Conservation (phyloP, 306 rosid species). For the Cicer arietinum region DNA sequence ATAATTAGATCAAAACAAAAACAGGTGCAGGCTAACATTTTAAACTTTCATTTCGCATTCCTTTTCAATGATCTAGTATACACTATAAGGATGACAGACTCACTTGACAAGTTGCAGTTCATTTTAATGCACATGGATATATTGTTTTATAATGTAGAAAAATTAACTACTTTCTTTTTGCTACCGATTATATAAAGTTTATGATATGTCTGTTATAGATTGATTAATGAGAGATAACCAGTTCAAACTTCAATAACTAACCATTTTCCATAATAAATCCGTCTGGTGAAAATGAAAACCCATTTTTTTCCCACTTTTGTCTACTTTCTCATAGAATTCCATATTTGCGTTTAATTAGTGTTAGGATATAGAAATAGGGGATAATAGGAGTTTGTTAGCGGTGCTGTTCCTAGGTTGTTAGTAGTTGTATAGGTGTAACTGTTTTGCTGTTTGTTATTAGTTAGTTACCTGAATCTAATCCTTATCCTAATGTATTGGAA, state of each 20-base stretch:
- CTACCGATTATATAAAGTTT: not conserved
- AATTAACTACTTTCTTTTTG: not conserved
- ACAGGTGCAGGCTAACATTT: not conserved
- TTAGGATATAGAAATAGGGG: too few relatives aligned
- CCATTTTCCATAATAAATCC: not conserved
- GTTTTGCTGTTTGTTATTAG: too few relatives aligned
- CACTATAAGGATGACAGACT: not conserved
- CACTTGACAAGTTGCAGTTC: not conserved
- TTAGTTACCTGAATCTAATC: too few relatives aligned
- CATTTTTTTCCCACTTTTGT: not conserved
- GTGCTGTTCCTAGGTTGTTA: too few relatives aligned
- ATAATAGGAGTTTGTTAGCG: too few relatives aligned
- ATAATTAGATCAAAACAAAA: not conserved
- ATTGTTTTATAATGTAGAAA: not conserved
- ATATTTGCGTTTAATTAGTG: not conserved
- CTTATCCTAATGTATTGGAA: too few relatives aligned
- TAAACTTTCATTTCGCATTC: conserved; percentile 4
- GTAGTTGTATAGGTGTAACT: too few relatives aligned
- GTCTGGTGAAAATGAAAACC: not conserved
- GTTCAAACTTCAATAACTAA: conserved; percentile 21
- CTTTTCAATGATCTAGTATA: not conserved
- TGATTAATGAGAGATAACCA: not conserved
- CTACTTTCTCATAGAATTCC: not conserved
- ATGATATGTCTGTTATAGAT: conserved; percentile 18
- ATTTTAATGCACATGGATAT: conserved; percentile 3